Conservation (phyloP, 2,329 filamentous ascomycete genomes). For the Monilinia fructicola region DNA sequence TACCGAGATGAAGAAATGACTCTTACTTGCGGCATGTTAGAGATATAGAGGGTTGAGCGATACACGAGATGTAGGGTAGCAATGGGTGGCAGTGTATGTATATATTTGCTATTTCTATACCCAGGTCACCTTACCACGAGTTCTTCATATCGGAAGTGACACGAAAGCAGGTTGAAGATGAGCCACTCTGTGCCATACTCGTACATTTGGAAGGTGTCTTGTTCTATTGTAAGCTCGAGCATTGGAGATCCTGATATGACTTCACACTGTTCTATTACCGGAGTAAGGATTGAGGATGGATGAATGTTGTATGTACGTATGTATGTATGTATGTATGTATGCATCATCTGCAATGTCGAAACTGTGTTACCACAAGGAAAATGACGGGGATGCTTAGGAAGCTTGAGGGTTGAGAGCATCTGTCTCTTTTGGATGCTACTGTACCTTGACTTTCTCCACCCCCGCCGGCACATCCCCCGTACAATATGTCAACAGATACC, state of each 20-base stretch:
- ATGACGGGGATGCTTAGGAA: neutral
- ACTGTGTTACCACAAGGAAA: neutral
- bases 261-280: neutral
- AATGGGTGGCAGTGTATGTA: slow-evolving; percentile 1
- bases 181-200: neutral
- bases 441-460: slow-evolving; percentile 5
- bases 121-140: neutral
- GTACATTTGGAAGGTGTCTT: neutral
- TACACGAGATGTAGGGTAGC: neutral
- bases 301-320: neutral
- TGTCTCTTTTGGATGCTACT: too few species aligned
- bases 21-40: neutral
- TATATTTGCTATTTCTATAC: neutral
- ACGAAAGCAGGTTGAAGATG: neutral
- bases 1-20: slow-evolving; percentile 1
- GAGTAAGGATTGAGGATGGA: neutral
- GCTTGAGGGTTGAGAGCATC: neutral
- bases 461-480: neutral
- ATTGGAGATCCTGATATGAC: neutral
- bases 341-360: neutral
- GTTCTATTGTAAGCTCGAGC: neutral
- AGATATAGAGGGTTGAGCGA: neutral
- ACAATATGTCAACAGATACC: neutral
- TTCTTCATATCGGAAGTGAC: neutral
- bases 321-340: neutral